A percentile compares a stretch with the other conserved stretches of the same genome.
Conservation (phyloP, 140 eudicot genomes). For the Oenanthe javanica region DNA sequence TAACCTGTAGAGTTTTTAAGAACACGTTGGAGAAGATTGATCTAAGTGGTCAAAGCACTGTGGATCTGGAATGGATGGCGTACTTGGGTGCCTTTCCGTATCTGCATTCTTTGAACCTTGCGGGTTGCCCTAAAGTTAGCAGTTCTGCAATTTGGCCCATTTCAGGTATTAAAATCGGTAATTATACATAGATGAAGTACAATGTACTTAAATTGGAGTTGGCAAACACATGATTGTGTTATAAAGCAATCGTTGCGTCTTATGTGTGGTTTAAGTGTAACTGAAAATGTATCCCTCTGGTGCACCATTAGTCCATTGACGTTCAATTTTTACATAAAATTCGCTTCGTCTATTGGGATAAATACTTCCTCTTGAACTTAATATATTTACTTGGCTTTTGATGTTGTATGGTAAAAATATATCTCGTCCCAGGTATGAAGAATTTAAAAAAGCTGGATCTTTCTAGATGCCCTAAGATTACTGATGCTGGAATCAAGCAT, state of each 20-base stretch:
- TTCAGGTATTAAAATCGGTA: constrained; percentile 36
- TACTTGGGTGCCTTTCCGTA: constrained; percentile 70
- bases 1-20: constrained; percentile 55
- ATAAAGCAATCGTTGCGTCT: not conserved
- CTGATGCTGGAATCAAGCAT: constrained; percentile 75
- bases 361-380: not conserved
- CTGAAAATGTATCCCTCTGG: not conserved
- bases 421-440: constrained; percentile 44
- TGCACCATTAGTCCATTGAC: not conserved
- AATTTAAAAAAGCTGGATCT: constrained; percentile 69
- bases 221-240: not conserved
- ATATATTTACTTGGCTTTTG: not conserved
- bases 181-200: not conserved
- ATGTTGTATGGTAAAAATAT: not conserved
- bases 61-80: constrained; percentile 97
- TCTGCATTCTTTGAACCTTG: constrained; percentile 53
- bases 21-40: constrained; percentile 63
- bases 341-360: not conserved
- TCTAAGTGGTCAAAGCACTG: constrained; percentile 66
- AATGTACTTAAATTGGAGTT: not conserved
- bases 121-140: constrained; percentile 61
- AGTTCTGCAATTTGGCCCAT: constrained; percentile 86
- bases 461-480: constrained; percentile 75
- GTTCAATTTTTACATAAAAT: not conserved
- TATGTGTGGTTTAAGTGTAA: not conserved